phyloP scores from a whole-genome alignment of 371 early-diverging fungal species.

The Nematocida ironsii region DNA sequence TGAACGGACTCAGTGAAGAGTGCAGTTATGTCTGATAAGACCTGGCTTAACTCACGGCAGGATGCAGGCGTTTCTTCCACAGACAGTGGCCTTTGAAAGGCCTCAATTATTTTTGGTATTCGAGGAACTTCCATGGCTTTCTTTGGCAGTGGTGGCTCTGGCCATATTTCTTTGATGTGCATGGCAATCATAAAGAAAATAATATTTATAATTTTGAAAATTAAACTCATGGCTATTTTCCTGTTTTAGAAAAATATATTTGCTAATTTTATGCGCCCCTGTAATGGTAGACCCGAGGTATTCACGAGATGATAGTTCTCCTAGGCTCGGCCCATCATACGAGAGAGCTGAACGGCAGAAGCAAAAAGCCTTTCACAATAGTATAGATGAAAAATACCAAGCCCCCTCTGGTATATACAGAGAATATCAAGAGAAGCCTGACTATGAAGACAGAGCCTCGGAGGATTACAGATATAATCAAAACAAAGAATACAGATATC shows the following conservation, averaged over 20 bases:
- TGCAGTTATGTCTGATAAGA: constrained; percentile 2
- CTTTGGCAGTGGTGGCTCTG: constrained; percentile 29
- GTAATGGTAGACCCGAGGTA: constrained; percentile 51
- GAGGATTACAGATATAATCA: constrained; percentile 18
- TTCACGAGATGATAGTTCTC: constrained; percentile 31
- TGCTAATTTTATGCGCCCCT: constrained; percentile 58
- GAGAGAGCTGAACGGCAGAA: constrained; percentile 37
- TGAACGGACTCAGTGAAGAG: constrained; percentile 12
- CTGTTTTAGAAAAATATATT: constrained; percentile 62
- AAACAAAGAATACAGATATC: constrained; percentile 38
- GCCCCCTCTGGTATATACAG: neutral
- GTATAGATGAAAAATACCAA: constrained; percentile 39
- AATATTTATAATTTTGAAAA: constrained; percentile 27
- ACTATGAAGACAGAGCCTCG: constrained; percentile 17
- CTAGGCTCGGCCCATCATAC: constrained; percentile 12
- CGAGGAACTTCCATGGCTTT: neutral
- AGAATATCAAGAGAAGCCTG: constrained; percentile 41
- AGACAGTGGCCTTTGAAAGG: constrained; percentile 6
- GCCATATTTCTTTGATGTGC: constrained; percentile 56
- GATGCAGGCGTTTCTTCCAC: neutral
- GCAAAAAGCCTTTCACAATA: constrained; percentile 28
- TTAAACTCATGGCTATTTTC: constrained; percentile 31
- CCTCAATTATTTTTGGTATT: constrained; percentile 2
- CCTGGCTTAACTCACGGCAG: neutral
- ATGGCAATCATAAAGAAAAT: constrained; percentile 41